Evolutionary conservation across 2,329 filamentous ascomycete species (phyloP).

Genomic region (Paramyrothecium sp.): DNA sequence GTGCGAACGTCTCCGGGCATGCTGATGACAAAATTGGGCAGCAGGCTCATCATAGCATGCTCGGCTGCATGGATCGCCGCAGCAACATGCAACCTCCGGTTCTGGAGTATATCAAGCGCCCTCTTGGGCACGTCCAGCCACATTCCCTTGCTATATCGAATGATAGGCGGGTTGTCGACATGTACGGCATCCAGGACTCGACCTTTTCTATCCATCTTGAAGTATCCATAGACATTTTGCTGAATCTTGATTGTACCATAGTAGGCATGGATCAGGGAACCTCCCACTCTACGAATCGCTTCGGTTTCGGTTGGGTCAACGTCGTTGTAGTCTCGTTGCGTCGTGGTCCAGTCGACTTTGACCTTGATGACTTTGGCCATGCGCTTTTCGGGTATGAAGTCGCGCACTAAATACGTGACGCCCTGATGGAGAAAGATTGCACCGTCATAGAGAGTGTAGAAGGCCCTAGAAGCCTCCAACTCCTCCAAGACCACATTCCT

Average conservation of each 20-base stretch:
- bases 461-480: slow-evolving; percentile 91
- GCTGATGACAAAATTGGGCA: slow-evolving; percentile 88
- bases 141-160: slow-evolving; percentile 83
- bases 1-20: slow-evolving; percentile 91
- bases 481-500: slow-evolving; percentile 88
- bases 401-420: slow-evolving; percentile 86
- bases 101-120: slow-evolving; percentile 76
- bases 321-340: slow-evolving; percentile 90
- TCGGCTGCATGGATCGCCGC: slow-evolving; percentile 93
- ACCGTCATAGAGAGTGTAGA: slow-evolving; percentile 94
- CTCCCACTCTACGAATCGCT: slow-evolving; percentile 69
- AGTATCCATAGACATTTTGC: slow-evolving; percentile 91
- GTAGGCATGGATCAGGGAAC: slow-evolving; percentile 69
- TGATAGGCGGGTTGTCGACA: slow-evolving; percentile 89
- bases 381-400: slow-evolving; percentile 76
- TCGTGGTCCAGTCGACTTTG: slow-evolving; percentile 91
- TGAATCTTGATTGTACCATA: slow-evolving; percentile 84
- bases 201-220: slow-evolving; percentile 87
- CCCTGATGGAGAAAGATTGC: slow-evolving; percentile 97
- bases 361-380: slow-evolving; percentile 88
- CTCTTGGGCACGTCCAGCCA: slow-evolving; percentile 87
- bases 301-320: slow-evolving; percentile 93
- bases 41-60: slow-evolving; percentile 81
- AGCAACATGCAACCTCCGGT: slow-evolving; percentile 73
- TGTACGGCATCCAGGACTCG: slow-evolving; percentile 88